Conservation (phyloP, 768 basidiomycete species). For the Suillus discolor region DNA sequence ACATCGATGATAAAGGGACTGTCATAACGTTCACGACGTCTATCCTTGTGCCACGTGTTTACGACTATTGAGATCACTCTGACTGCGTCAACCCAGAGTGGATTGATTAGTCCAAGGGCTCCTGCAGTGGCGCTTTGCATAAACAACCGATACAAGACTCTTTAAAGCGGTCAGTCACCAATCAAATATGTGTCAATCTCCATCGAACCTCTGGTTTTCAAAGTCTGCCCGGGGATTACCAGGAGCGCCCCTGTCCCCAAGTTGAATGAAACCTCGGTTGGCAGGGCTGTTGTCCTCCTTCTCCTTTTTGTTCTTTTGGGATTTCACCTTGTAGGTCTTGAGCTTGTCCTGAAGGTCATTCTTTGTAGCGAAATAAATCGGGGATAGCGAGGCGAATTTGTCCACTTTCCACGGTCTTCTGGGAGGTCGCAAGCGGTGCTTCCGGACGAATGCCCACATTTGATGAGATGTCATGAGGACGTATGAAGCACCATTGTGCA, state of each 20-base stretch:
- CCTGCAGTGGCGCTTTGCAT: slow-evolving; percentile 22
- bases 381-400: slow-evolving; percentile 49
- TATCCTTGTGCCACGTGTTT: slow-evolving; percentile 37
- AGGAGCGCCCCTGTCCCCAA: slow-evolving; percentile 13
- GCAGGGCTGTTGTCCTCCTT: slow-evolving; percentile 43
- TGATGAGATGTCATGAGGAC: slow-evolving; percentile 43
- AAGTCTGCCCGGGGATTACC: slow-evolving; percentile 40
- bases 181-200: not conserved
- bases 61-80: slow-evolving; percentile 40
- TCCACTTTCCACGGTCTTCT: slow-evolving; percentile 18
- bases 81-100: slow-evolving; percentile 35
- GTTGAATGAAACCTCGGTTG: slow-evolving; percentile 38
- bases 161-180: slow-evolving; percentile 15
- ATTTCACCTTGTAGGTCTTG: slow-evolving; percentile 39
- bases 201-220: slow-evolving; percentile 48
- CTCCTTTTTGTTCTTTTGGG: slow-evolving; percentile 32
- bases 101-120: slow-evolving; percentile 34
- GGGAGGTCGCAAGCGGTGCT: slow-evolving; percentile 17
- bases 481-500: slow-evolving; percentile 45
- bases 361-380: slow-evolving; percentile 41
- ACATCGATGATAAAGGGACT: slow-evolving; percentile 39
- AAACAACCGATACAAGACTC: slow-evolving; percentile 36
- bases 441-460: slow-evolving; percentile 23
- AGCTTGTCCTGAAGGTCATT: slow-evolving; percentile 42
- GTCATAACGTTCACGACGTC: slow-evolving; percentile 33